Percentiles rank a stretch among this genome's conserved stretches.
Conservation (phyloP, 345 rosid species). For the Excoecaria agallocha region DNA sequence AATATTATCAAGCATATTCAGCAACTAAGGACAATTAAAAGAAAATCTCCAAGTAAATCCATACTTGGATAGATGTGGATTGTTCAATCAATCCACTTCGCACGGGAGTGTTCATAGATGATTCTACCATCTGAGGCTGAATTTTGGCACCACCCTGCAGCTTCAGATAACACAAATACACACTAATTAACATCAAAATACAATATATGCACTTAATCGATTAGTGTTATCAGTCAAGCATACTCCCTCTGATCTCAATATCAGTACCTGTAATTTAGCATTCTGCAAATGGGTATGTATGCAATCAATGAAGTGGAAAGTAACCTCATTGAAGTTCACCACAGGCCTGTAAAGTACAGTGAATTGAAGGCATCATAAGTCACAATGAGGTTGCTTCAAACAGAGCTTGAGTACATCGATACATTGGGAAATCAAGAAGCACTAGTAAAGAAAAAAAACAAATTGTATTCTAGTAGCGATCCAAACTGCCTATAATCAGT, state of each 20-base stretch:
- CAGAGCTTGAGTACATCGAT: not conserved
- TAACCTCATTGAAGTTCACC: conserved; percentile 70
- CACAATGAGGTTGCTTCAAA: not conserved
- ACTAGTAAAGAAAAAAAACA: not conserved
- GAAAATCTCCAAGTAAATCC: not conserved
- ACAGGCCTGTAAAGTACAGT: conserved; percentile 57
- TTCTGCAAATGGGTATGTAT: conserved; percentile 58
- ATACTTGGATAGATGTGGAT: conserved; percentile 50
- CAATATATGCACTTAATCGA: not conserved
- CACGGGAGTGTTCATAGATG: conserved; percentile 37
- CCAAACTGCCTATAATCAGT: not conserved
- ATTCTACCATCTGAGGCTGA: conserved; percentile 41
- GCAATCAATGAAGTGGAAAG: conserved; percentile 87
- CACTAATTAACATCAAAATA: conserved; percentile 1
- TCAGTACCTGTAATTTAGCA: conserved; percentile 58
- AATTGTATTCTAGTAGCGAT: not conserved
- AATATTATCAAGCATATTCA: conserved; percentile 6
- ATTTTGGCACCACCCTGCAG: conserved; percentile 34
- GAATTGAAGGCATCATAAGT: not conserved
- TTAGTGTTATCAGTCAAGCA: not conserved
- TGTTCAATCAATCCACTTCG: conserved; percentile 38
- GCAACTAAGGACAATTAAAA: not conserved
- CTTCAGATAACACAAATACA: conserved; percentile 20
- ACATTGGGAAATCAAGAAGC: not conserved
- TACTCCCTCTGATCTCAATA: not conserved